Evolutionary conservation across 345 rosid species (phyloP).

Genomic region (Salix koriyanagi): DNA sequence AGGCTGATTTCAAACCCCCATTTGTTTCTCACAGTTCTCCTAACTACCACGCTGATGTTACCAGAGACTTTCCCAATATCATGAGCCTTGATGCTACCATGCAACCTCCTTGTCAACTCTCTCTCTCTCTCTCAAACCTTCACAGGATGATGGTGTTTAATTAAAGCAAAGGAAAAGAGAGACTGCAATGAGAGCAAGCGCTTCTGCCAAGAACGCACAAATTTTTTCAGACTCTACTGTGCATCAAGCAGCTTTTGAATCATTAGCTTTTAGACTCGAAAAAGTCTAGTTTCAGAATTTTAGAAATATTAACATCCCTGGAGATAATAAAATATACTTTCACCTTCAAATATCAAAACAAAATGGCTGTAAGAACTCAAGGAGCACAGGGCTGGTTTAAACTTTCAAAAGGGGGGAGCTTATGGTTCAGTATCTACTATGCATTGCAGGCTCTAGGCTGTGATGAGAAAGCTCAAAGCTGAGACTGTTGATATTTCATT

Average conservation of each 20-base stretch:
- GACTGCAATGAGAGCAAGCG: conserved; percentile 4
- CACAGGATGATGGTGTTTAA: neutral
- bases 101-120: neutral
- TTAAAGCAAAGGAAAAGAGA: neutral
- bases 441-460: neutral
- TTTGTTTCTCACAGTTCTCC: neutral
- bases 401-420: neutral
- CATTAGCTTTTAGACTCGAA: conserved; percentile 10
- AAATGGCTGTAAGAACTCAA: neutral
- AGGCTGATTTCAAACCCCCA: neutral
- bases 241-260: neutral
- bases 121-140: neutral
- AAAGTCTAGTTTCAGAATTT: neutral
- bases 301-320: neutral
- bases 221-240: conserved; percentile 4
- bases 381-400: neutral
- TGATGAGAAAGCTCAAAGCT: neutral
- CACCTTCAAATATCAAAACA: neutral
- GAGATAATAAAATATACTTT: neutral
- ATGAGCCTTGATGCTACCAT: neutral
- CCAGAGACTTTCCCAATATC: neutral
- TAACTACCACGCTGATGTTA: neutral
- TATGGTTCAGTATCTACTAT: neutral
- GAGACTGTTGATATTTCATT: neutral
- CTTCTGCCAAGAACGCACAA: neutral